Evolutionary conservation across 495 filamentous ascomycete species (phyloP), one percentile per base, ranked within the genome.

Genomic region (Hypoxylon subgilvum): DNA sequence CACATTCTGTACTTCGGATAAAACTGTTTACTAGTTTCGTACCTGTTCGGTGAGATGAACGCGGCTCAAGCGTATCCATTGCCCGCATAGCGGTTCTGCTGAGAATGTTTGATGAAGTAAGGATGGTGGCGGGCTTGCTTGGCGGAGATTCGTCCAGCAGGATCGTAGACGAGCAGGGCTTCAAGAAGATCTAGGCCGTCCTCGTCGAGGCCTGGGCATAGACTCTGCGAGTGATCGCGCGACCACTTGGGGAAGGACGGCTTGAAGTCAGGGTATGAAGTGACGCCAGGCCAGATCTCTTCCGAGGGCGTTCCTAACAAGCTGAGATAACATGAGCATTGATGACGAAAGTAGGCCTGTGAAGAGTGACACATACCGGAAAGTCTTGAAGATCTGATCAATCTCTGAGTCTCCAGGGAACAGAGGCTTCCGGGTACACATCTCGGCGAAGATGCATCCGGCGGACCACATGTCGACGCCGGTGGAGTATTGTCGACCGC

Each of bases 381-480:
- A 99, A 64, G 97, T 99, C 76, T 96, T 97, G 81, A 97, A 97
- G 65, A 99, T 97, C 77, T 99, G 95, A 65, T 99, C 94, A 74
- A 99, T 97, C 72, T 99, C 94, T 1, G 92, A 96, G 72, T 99
- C 95, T 30, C 94, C 94, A 19, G 94, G 94, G 81, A 99, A 97
- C 9, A 97, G 77, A 4, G 94, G 92, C 75, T 97, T 97, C 66
- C 91, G 88, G 12, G 95, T 99, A 80, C 92, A 96, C 95, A 99
- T 97, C 75, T 99, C 94, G 10, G 95, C 94, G 73, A 99, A 99
- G 74, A 99, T 99, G 71, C 94, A 96, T 34, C 94, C 94, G 44
- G 93, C 86, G 23, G 91, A 96, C 94, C 94, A 99, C 95, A 99
- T 97, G 72, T 99, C 94, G 34, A 99, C 92, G 57, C 95, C 94